A percentile compares a stretch with the other conserved stretches of the same genome.
phyloP scores from a whole-genome alignment of 106 monocot species.

The Phalaenopsis aphrodite region DNA sequence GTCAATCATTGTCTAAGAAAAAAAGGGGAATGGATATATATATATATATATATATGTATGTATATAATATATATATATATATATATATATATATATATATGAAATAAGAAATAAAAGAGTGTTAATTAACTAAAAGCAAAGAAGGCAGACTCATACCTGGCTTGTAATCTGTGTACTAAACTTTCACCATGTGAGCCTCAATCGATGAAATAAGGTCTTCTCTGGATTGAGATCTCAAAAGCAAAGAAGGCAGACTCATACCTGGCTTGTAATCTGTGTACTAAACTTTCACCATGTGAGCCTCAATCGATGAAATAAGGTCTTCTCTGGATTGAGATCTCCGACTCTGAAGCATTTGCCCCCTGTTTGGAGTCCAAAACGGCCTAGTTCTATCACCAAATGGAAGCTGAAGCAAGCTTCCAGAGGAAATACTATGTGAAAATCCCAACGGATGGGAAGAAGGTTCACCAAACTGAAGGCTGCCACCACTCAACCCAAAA shows the following conservation, averaged over 20 bases:
- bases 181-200: conserved; percentile 54
- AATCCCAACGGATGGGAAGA: conserved; percentile 33
- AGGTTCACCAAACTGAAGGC: conserved; percentile 43
- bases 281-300: conserved; percentile 50
- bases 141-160: conserved; percentile 15
- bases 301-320: conserved; percentile 61
- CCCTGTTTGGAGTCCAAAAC: conserved; percentile 50
- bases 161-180: conserved; percentile 17
- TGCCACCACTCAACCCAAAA: conserved; percentile 29
- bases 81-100: no score
- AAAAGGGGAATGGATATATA: no score
- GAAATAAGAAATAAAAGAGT: neutral
- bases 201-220: conserved; percentile 77
- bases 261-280: conserved; percentile 9
- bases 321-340: conserved; percentile 95
- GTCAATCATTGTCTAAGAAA: no score
- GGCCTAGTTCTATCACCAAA: conserved; percentile 45
- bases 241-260: conserved; percentile 11
- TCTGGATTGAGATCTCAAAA: conserved; percentile 72
- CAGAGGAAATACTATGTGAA: conserved; percentile 74
- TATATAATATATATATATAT: no score
- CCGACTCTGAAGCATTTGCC: conserved; percentile 77
- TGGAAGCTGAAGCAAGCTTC: conserved; percentile 76
- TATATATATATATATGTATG: no score
- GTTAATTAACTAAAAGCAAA: neutral